A percentile compares a stretch with the other conserved stretches of the same genome.
Conservation (phyloP, 805 yeast genomes). For the Kodamaea kaohsiungensis region DNA sequence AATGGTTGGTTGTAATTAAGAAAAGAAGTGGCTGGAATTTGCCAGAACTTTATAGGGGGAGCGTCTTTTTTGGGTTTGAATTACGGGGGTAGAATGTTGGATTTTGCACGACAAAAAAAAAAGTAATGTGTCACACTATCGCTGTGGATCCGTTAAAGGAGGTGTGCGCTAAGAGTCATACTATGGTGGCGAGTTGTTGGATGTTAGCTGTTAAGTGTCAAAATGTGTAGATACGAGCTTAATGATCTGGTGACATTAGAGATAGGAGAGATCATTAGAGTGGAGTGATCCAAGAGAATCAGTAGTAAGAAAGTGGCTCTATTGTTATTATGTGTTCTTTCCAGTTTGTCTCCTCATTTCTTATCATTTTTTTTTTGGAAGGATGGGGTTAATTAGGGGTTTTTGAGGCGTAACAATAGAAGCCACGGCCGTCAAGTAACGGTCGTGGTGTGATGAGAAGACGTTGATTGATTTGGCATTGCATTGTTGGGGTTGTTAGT, state of each 20-base stretch:
- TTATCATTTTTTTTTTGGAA: background rate
- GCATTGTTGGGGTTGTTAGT: background rate
- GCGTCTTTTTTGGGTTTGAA: background rate
- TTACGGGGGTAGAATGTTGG: background rate
- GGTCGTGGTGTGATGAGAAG: background rate
- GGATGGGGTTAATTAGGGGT: background rate
- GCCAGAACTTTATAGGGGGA: slow-evolving; percentile 8
- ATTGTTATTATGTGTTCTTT: background rate
- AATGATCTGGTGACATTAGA: background rate
- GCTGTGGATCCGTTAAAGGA: slow-evolving; percentile 1
- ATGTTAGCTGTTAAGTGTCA: background rate
- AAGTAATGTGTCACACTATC: slow-evolving; percentile 8
- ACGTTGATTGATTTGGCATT: background rate
- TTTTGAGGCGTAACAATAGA: background rate
- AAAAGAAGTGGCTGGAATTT: slow-evolving; percentile 6
- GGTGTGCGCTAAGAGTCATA: background rate
- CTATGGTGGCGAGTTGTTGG: background rate
- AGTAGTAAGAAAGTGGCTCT: background rate
- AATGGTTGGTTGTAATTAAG: background rate
- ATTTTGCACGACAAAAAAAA: slow-evolving; percentile 2
- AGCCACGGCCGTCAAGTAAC: background rate
- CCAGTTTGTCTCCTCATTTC: background rate
- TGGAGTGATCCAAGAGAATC: background rate
- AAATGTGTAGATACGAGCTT: background rate
- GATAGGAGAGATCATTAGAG: background rate